phyloP scores from a whole-genome alignment of 345 rosid species.

The Populus deltoides region DNA sequence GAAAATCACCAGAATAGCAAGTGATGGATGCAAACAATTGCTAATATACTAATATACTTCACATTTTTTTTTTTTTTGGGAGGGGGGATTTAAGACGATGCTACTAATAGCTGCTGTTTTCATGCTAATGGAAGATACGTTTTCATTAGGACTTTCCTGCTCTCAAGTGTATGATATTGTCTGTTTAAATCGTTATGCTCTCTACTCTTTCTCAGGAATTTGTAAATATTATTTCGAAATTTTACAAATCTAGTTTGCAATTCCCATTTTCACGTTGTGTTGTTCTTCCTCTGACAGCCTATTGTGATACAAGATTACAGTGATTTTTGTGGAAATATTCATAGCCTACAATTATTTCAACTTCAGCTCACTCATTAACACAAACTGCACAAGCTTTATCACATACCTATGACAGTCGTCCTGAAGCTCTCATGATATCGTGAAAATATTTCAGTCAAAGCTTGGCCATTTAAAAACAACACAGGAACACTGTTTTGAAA shows the following conservation, averaged over 20 bases:
- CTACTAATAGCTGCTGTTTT: slow-evolving; percentile 2
- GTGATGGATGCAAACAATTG: slow-evolving; percentile 22
- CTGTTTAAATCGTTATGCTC: not conserved
- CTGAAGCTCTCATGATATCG: too few species aligned
- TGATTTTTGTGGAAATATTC: not conserved
- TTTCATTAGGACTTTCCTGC: not conserved
- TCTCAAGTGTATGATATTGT: not conserved
- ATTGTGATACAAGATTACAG: not conserved
- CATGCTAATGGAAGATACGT: slow-evolving; percentile 2
- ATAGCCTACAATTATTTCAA: too few species aligned
- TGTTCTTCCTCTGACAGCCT: too few species aligned
- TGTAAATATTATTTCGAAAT: slow-evolving; percentile 5
- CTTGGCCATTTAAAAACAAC: too few species aligned
- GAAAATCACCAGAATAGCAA: slow-evolving; percentile 18
- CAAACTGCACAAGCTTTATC: too few species aligned
- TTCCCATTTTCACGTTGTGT: not conserved
- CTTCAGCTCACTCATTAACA: too few species aligned
- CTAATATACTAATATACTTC: slow-evolving; percentile 1
- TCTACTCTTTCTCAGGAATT: not conserved
- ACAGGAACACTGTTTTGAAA: too few species aligned
- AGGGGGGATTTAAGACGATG: not conserved
- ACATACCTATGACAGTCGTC: too few species aligned
- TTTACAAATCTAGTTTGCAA: not conserved
- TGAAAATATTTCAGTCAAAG: too few species aligned
- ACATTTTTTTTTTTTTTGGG: slow-evolving; percentile 17